phyloP scores from a whole-genome alignment of 208 protist genomes.

The Crithidia sp. region DNA sequence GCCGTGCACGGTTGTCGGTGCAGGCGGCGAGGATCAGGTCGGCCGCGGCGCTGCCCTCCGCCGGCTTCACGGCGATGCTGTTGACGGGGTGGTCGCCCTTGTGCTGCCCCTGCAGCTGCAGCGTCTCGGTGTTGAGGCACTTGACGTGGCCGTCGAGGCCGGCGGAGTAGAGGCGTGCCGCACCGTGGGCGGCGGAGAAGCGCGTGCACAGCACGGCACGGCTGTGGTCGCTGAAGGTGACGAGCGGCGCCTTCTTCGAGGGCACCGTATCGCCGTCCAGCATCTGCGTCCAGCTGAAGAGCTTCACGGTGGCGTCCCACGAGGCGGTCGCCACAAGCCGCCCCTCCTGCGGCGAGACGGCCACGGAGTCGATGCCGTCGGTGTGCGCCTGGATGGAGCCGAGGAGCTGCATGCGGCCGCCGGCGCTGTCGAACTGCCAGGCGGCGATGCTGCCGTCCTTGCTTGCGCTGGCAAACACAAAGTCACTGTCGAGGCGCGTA shows the following conservation, averaged over 20 bases:
- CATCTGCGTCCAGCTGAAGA: slow-evolving; percentile 71
- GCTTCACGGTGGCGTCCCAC: slow-evolving; percentile 83
- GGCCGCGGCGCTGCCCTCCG: slow-evolving; percentile 25
- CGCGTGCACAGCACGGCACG: slow-evolving; percentile 71
- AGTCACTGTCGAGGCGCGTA: slow-evolving; percentile 41
- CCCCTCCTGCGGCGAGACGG: slow-evolving; percentile 63
- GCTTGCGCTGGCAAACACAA: slow-evolving; percentile 68
- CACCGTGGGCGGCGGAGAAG: slow-evolving; percentile 59
- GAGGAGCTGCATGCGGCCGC: slow-evolving; percentile 47
- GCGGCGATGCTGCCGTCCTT: slow-evolving; percentile 80
- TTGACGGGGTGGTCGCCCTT: slow-evolving; percentile 78
- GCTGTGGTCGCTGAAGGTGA: slow-evolving; percentile 83
- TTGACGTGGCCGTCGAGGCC: slow-evolving; percentile 82
- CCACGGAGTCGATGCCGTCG: slow-evolving; percentile 72
- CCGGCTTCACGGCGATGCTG: slow-evolving; percentile 57
- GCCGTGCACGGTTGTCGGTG: slow-evolving; percentile 82
- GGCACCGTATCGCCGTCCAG: slow-evolving; percentile 38
- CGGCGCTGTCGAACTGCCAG: slow-evolving; percentile 56
- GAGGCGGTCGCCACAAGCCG: slow-evolving; percentile 62
- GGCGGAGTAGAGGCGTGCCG: slow-evolving; percentile 61
- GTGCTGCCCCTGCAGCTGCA: slow-evolving; percentile 49
- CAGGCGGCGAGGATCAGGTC: slow-evolving; percentile 78
- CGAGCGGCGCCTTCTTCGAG: slow-evolving; percentile 67
- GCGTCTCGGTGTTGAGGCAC: slow-evolving; percentile 57
- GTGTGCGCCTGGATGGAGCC: slow-evolving; percentile 64